These are phyloP conservation scores for Populus simonii DNA, from an alignment of 345 rosid species.

Conservation along the genomic window DNA sequence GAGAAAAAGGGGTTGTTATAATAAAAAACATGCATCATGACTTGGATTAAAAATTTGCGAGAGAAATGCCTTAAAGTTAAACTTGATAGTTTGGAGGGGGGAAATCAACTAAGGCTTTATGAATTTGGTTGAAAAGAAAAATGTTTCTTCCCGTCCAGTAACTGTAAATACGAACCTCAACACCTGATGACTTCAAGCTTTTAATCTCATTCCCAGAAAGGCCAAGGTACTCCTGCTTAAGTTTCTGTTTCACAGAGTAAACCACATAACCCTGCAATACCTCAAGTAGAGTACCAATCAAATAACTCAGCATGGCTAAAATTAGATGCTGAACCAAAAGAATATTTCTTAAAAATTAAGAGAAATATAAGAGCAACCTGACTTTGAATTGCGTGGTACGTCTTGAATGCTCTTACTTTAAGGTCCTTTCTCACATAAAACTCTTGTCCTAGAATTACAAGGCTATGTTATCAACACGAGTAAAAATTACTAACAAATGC, in stretches of 20 bases:
- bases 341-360: not conserved
- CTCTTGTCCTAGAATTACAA: slow-evolving; percentile 69
- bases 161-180: slow-evolving; percentile 56
- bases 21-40: not conserved
- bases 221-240: slow-evolving; percentile 73
- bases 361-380: slow-evolving; percentile 46
- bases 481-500: not conserved
- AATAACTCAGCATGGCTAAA: not conserved
- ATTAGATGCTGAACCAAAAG: slow-evolving; percentile 1
- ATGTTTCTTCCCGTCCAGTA: too few species aligned
- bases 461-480: slow-evolving; percentile 4
- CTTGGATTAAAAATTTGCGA: not conserved
- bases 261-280: slow-evolving; percentile 77
- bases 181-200: slow-evolving; percentile 75
- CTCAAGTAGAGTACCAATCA: slow-evolving; percentile 1
- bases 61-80: not conserved
- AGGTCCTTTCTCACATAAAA: slow-evolving; percentile 67
- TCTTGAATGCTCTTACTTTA: slow-evolving; percentile 88
- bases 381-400: slow-evolving; percentile 82
- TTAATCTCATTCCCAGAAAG: slow-evolving; percentile 66
- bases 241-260: slow-evolving; percentile 69
- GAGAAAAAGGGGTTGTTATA: not conserved
- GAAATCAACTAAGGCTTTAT: too few species aligned
- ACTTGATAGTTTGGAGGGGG: too few species aligned
- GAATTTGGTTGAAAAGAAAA: not conserved